Conservation (phyloP, 78 protist species). For the Anaeramoeba flamelloides region DNA sequence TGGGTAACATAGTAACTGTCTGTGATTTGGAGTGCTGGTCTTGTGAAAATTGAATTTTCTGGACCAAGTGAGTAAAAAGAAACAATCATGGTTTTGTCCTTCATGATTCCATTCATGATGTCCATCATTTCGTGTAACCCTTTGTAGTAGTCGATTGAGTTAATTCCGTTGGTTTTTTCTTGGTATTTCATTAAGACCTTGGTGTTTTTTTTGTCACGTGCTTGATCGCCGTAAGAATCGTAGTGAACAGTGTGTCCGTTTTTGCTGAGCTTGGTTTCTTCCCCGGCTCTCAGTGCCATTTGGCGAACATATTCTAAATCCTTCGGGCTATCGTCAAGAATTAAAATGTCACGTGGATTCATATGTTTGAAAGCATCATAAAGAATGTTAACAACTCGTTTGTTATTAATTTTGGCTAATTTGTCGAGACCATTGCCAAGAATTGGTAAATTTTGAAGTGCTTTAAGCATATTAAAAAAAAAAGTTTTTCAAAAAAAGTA, state of each 20-base stretch:
- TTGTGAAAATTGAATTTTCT: not conserved
- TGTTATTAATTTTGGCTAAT: no score
- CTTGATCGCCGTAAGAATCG: slow-evolving; percentile 1
- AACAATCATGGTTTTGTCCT: not conserved
- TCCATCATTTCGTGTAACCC: not conserved
- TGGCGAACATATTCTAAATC: not conserved
- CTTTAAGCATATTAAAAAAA: no score
- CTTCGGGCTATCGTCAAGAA: not conserved
- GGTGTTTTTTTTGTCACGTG: not conserved
- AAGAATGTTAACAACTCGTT: no score
- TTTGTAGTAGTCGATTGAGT: not conserved
- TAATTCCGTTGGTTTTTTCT: not conserved
- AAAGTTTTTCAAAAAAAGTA: no score
- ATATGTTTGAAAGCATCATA: not conserved
- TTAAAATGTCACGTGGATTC: not conserved
- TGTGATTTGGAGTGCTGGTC: slow-evolving; percentile 1
- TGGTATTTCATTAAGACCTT: not conserved
- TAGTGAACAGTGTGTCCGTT: slow-evolving; percentile 11
- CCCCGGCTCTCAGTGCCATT: not conserved
- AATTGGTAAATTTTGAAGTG: no score
- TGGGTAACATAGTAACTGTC: slow-evolving; percentile 5
- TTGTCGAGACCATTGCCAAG: no score
- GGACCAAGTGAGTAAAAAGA: slow-evolving; percentile 6
- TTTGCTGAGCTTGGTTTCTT: not conserved
- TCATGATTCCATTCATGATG: slow-evolving; percentile 9